Base-by-base conservation (phyloP, 2,329 filamentous ascomycete species). In the Penicillium sclerotiorum region DNA sequence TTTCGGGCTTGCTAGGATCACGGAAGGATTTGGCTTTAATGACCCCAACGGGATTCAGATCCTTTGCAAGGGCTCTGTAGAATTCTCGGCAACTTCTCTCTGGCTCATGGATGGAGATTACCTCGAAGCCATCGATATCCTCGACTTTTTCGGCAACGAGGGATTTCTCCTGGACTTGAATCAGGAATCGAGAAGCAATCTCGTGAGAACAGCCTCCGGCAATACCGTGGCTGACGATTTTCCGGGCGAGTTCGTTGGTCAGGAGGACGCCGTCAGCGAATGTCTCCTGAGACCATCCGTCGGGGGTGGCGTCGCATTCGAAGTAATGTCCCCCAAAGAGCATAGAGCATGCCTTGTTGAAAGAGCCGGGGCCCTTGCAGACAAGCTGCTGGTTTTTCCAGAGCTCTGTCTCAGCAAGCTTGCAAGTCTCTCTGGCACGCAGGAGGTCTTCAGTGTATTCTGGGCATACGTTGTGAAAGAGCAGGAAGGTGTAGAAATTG, bases 401-500 rank as follows among this genome's bases (percentile, higher is more conserved):
- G 28, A 94, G 77, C 69, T 97, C 90, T 1, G 73, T 63, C 3
- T 83, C 78, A 1, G 89, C 90, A 12, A 77, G 64, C 17, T 84
- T 79, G 61, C 90, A 95, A 22, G 93, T 67, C 1, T 68, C 67
- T 7, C 87, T 76, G 0, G 92, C 90, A 0, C 78, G 74, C 13
- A 81, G 72, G 50, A 97, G 77, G 55, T 93, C 82, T 1, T 79
- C 74, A 0, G 71, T 76, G 64, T 92, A 88, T 67, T 97, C 94
- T 0, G 88, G 87, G 62, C 91, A 96, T 13, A 95, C 93, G 30
- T 88, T 82, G 64, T 97, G 92, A 52, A 88, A 82, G 8, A 92
- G 77, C 1, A 97, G 77, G 59, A 96, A 99, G 57, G 90, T 89
- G 56, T 96, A 82, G 65, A 97, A 97, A 65, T 94, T 95, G 52